Base-by-base conservation (phyloP, 1,284 basidiomycete genomes). In the Sanghuangporus sanghuang region DNA sequence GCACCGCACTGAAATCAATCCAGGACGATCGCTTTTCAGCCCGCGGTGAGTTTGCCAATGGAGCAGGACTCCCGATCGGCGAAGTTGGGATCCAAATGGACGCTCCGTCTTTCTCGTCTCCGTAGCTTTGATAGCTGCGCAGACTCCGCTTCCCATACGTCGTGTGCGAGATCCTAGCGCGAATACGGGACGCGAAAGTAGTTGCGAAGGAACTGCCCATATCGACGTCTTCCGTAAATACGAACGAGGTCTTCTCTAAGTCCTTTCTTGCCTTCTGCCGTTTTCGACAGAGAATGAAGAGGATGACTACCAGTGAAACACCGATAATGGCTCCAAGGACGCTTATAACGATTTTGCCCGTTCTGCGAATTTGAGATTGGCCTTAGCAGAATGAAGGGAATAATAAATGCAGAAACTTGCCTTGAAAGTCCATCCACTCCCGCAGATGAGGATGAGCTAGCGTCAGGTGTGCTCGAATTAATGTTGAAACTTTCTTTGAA, bases 171-270 rank as follows among this genome's bases (percentile, higher is more conserved):
- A 63, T 44, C 14, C 57, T 49, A 18, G 52, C 54, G 0, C 61
- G 61, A 42, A 65, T 56, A 27, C 64, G 55, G 3, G 56, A 38
- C 14, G 54, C 55, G 11, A 54, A 35, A 2, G 53, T 36, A 18
- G 42, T 14, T 18, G 14, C 32, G 56, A 65, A 62, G 6, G 64
- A 62, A 42, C 64, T 65, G 12, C 64, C 64, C 64, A 65, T 65
- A 35, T 62, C 60, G 18, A 65, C 57, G 48, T 65, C 64, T 32
- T 65, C 64, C 21, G 64, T 65, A 36, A 62, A 65, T n/a, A 59
- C 35, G 27, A 65, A 65, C n/a, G 64, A 65, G n/a, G 32, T 52
- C 39, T 44, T 48, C 21, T 53, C 39, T 16, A 46, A n/a, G 21
- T 55, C 60, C 54, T 32, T 36, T 23, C 40, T 50, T 23, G 21